Conservation (phyloP, 768 basidiomycete genomes). For the Exsudoporus frostii region DNA sequence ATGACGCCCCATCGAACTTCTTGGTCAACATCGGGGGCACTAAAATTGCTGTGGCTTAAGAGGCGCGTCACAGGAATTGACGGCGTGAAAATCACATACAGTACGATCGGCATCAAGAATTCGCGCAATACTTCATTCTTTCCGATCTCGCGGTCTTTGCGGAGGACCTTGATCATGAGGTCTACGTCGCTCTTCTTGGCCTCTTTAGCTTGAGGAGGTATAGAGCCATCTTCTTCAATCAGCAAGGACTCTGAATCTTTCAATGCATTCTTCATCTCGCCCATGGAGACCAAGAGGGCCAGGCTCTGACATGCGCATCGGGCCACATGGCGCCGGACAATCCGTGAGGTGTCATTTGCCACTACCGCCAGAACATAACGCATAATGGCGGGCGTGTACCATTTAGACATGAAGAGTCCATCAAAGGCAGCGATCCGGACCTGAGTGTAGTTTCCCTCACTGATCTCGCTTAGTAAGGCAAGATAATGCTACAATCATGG, state of each 20-base stretch:
- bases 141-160: conserved; percentile 84
- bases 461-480: conserved; percentile 31
- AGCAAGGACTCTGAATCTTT: conserved; percentile 77
- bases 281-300: conserved; percentile 81
- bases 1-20: conserved; percentile 90
- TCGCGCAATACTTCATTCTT: conserved; percentile 78
- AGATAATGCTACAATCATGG: neutral
- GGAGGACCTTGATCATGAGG: conserved; percentile 77
- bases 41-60: conserved; percentile 26
- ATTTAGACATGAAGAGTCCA: conserved; percentile 83
- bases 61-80: neutral
- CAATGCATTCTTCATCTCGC: conserved; percentile 75
- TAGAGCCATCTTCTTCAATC: conserved; percentile 83
- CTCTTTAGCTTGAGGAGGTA: conserved; percentile 67
- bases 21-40: conserved; percentile 73
- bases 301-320: conserved; percentile 83
- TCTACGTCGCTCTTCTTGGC: conserved; percentile 82
- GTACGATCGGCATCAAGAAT: conserved; percentile 73
- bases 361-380: conserved; percentile 86
- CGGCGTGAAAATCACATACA: conserved; percentile 48
- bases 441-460: conserved; percentile 91
- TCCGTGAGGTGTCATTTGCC: conserved; percentile 78
- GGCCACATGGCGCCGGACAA: conserved; percentile 84
- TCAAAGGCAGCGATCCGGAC: conserved; percentile 94
- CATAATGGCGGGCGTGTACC: conserved; percentile 83